Percentiles rank a stretch among this genome's conserved stretches.
These are phyloP conservation scores for Eucommia ulmoides DNA, from an alignment of 257 asterid species.

Conservation along the genomic window DNA sequence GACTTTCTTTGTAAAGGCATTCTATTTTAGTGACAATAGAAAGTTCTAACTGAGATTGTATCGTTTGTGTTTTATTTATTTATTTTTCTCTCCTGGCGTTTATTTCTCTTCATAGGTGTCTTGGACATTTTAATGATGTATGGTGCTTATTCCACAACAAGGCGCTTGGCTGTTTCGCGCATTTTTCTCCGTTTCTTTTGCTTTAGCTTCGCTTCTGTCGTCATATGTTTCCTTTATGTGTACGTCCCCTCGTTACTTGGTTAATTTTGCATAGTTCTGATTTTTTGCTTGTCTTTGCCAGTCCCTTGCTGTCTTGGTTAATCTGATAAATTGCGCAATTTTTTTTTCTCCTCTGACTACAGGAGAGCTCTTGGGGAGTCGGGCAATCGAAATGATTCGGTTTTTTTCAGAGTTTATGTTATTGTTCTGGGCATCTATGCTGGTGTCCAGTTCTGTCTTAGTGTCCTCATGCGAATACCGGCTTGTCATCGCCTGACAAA, in stretches of 20 bases:
- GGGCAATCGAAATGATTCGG: constrained; percentile 30
- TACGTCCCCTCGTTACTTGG: constrained; percentile 36
- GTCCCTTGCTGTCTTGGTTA: constrained; percentile 5
- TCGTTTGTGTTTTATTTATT: not conserved
- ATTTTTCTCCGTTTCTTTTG: constrained; percentile 74
- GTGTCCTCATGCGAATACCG: constrained; percentile 73
- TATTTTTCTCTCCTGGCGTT: constrained; percentile 2
- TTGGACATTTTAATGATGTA: constrained; percentile 90
- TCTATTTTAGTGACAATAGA: too few species aligned
- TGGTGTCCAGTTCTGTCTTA: constrained; percentile 50
- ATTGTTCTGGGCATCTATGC: constrained; percentile 56
- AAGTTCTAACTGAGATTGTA: too few species aligned
- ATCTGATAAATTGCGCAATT: constrained; percentile 5
- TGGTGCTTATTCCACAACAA: constrained; percentile 91
- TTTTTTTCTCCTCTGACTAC: constrained; percentile 21
- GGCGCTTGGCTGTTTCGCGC: constrained; percentile 67
- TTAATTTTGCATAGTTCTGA: too few species aligned
- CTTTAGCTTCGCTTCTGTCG: constrained; percentile 48
- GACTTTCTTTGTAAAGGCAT: too few species aligned
- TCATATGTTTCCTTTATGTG: constrained; percentile 90
- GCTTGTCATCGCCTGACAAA: constrained; percentile 70
- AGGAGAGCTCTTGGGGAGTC: constrained; percentile 59
- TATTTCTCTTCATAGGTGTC: constrained; percentile 37
- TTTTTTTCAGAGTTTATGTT: constrained; percentile 42
- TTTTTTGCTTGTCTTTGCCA: constrained; percentile 5